Base-by-base conservation (phyloP, 1,284 basidiomycete genomes). In the Microbotryum intermedium region DNA sequence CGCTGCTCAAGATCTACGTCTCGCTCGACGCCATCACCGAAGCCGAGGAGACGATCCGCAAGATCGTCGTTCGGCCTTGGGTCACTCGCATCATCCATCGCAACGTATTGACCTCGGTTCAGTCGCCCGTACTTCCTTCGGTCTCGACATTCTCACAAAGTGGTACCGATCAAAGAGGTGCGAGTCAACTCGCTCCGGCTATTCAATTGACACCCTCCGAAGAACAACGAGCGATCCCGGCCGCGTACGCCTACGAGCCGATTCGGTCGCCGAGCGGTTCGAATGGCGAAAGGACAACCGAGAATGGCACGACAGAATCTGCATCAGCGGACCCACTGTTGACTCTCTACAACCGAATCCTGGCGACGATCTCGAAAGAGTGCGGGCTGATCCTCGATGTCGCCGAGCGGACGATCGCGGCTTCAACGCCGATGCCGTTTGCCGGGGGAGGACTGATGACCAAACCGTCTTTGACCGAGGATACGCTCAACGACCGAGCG, bases 11-110 rank as follows among this genome's bases (percentile, higher is more conserved):
- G 55, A 88, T 87, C 6, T 95, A 95, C 71, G 87, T 92, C 65
- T 75, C 82, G 6, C 78, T 95, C 51, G 82, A 84, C 23, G 81
- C 89, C 16, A 90, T 88, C 87, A 77, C 82, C 66, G 85, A 88
- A 65, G 90, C 90, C 1, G 90, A 92, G 74, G 87, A 90, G 60
- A 84, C 93, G 18, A 77, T 95, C 50, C 78, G 85, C 60, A 77
- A 77, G 57, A 82, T 85, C 50, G 76, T 90, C 30, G 80, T 94
- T 25, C 80, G 82, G 4, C 79, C 79, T 13, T 91, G 89, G 68
- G 81, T 92, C 28, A 84, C 82, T n/a, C 70, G 88, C 84, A 84
- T 83, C 6, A 82, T 91, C 69, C 83, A 82, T 72, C 77, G 84
- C 34, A 84, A 84, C 44, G 83, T 84, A 23, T 76, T 90, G 26